Percentiles rank a stretch among this genome's conserved stretches.
Conservation (phyloP, 352 stramenopile species). For the Phytopythium ostracodes region DNA sequence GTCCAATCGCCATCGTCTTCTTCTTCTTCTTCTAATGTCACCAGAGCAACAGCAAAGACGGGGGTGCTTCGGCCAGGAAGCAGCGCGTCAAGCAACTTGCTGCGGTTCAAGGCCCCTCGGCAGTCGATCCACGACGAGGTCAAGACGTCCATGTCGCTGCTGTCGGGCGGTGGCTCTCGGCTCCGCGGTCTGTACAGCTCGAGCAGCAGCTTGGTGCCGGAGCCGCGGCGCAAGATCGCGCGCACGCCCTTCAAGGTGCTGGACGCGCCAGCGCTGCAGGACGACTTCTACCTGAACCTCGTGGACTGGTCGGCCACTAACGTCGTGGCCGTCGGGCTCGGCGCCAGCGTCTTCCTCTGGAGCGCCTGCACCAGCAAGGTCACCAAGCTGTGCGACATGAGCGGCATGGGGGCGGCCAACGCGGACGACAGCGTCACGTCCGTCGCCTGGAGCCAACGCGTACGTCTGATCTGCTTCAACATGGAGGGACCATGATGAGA, state of each 20-base stretch:
- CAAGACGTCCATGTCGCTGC: slow-evolving; percentile 45
- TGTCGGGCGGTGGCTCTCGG: slow-evolving; percentile 9
- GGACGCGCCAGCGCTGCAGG: slow-evolving; percentile 93
- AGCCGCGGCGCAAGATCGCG: slow-evolving; percentile 72
- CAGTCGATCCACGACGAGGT: slow-evolving; percentile 55
- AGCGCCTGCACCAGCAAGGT: slow-evolving; percentile 91
- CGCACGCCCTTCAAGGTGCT: slow-evolving; percentile 97
- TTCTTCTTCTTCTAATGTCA: not conserved
- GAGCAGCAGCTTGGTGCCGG: slow-evolving; percentile 12
- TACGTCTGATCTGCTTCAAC: slow-evolving; percentile 18
- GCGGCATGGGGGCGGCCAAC: slow-evolving; percentile 13
- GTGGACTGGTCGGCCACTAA: slow-evolving; percentile 97
- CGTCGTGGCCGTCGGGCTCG: slow-evolving; percentile 94
- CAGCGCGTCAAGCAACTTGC: slow-evolving; percentile 54
- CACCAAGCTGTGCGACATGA: slow-evolving; percentile 92
- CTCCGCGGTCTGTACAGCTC: slow-evolving; percentile 13
- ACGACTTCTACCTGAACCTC: slow-evolving; percentile 99
- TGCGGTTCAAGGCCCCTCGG: slow-evolving; percentile 67
- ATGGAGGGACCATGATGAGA: not conserved
- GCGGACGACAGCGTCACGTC: slow-evolving; percentile 87
- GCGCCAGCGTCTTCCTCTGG: slow-evolving; percentile 94
- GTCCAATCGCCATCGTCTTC: not conserved
- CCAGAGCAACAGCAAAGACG: not conserved
- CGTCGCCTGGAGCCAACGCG: slow-evolving; percentile 91
- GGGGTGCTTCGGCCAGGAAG: slow-evolving; percentile 4